phyloP scores from a whole-genome alignment of 331 rosid genomes.

The Prunus yedoensis region DNA sequence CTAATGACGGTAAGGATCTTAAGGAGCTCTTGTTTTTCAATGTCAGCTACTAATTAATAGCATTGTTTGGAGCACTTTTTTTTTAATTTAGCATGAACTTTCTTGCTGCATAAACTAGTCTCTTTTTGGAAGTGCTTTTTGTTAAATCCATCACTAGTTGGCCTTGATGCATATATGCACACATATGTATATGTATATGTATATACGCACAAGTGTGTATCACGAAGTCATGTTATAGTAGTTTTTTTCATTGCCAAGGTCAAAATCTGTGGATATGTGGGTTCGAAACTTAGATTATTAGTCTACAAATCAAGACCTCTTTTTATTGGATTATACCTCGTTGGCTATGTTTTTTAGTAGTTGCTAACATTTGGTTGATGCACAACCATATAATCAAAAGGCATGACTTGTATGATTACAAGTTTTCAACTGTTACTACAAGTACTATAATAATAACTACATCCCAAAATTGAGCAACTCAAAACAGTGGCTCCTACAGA shows the following conservation, averaged over 20 bases:
- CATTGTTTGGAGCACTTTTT: neutral
- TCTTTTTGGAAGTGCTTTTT: neutral
- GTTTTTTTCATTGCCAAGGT: no score
- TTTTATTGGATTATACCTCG: no score
- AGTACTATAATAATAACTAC: neutral
- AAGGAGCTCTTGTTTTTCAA: neutral
- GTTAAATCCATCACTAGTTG: neutral
- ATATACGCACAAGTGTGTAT: neutral
- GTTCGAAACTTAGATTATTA: no score
- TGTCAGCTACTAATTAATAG: neutral
- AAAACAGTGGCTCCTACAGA: neutral
- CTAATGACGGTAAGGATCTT: neutral
- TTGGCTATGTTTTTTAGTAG: no score
- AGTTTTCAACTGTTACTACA: neutral
- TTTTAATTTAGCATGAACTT: neutral
- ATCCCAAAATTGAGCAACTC: constrained; percentile 2
- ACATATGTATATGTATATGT: neutral
- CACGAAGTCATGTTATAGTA: no score
- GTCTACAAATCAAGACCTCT: fast-evolving
- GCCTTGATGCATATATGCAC: neutral
- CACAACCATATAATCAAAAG: neutral
- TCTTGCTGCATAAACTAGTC: neutral
- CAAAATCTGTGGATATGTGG: no score
- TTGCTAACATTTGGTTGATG: constrained; percentile 8
- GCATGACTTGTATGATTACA: neutral